Base-by-base conservation (phyloP, 208 protist genomes). In the Trypanosomatidae sp. region DNA sequence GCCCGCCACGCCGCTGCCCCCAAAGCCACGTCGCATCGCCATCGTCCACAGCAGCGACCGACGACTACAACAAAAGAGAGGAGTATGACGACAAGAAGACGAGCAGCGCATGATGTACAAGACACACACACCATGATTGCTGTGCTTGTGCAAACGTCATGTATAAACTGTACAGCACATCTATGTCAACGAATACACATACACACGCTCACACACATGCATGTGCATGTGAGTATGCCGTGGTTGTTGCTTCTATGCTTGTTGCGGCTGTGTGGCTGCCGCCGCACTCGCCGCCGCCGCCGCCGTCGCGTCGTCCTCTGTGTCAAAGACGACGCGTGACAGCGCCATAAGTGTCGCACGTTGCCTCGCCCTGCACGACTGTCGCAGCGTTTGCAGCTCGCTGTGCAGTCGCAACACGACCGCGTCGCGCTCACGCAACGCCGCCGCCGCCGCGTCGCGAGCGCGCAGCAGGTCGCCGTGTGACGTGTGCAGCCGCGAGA, bases 261-360 rank as follows among this genome's bases (percentile, higher is more conserved):
- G 24, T 53, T 26, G 6, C 16, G 15, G 41, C 24, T 6, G 15
- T 2, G 23, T 4, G 6, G 37, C 6, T 47, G 27, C 19, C 6
- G 6, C 7, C 15, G 15, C 15, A 33, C 18, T 19, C 10, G 13
- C 19, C 8, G 2, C 26, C 15, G 10, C 6, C 37, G 40, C 1
- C 33, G 15, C 41, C 15, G 53, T 24, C 4, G 45, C 23, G 28
- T 57, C 50, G n/a, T 22, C 39, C n/a, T n/a, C n/a, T n/a, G n/a
- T n/a, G n/a, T n/a, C n/a, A 6, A 40, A 30, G 50, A 88, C 79
- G 21, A 82, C 40, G 11, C 61, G 71, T 0, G 78, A 71, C 2
- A 88, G 48, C 22, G 60, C 54, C 30, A 77, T 66, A 26, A 81
- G 40, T 1, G 78, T 71, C 20, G 59, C 66, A 21, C 51, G 60